phyloP scores from a whole-genome alignment of 768 basidiomycete species.

The Paxillus rubicundulus region DNA sequence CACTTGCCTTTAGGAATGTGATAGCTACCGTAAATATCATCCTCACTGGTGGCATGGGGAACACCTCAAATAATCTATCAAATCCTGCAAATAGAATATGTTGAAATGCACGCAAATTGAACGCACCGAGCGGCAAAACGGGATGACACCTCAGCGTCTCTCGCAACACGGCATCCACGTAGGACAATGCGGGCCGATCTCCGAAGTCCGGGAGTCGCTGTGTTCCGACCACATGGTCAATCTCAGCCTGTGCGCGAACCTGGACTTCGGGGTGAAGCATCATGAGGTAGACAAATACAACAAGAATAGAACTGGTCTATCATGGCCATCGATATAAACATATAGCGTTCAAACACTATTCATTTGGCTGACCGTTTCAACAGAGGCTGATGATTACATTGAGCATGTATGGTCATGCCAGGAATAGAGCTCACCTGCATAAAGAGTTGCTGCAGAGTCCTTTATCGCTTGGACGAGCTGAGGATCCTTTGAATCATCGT shows the following conservation, averaged over 20 bases:
- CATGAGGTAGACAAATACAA: constrained; percentile 30
- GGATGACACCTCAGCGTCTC: constrained; percentile 33
- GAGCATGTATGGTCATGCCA: no score
- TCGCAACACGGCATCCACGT: constrained; percentile 32
- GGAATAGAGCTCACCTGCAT: no score
- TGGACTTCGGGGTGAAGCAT: constrained; percentile 28
- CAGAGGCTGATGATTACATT: no score
- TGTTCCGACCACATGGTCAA: constrained; percentile 30
- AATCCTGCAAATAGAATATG: not conserved
- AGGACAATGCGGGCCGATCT: constrained; percentile 29
- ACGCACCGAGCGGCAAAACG: constrained; percentile 24
- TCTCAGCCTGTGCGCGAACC: constrained; percentile 30
- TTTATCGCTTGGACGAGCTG: no score
- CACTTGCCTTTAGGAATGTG: constrained; percentile 27
- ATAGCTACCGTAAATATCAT: constrained; percentile 37
- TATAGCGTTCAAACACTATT: no score
- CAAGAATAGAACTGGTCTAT: constrained; percentile 26
- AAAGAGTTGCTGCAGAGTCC: no score
- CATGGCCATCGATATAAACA: not conserved
- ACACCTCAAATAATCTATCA: constrained; percentile 28
- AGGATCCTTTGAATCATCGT: no score
- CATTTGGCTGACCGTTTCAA: no score
- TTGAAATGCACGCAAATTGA: not conserved
- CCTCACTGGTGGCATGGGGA: constrained; percentile 38
- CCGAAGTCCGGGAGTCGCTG: constrained; percentile 31